Percentiles rank a stretch among this genome's conserved stretches.
These are phyloP conservation scores for Aquilaria malaccensis DNA, from an alignment of 345 rosid species.

Conservation along the genomic window DNA sequence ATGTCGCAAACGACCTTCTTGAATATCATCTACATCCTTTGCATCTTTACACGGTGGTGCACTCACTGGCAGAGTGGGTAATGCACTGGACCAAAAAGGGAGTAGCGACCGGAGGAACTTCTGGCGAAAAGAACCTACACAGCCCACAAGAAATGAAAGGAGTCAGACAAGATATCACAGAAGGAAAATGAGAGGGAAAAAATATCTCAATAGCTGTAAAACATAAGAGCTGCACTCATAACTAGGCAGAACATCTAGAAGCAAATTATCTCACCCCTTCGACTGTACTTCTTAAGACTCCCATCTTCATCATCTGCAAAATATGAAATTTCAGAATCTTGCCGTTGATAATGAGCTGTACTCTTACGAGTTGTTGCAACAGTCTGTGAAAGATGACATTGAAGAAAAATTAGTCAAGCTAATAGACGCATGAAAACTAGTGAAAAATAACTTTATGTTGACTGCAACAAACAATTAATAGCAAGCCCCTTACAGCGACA, in stretches of 20 bases:
- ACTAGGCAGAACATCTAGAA: too few species aligned
- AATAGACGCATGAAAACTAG: constrained; percentile 5
- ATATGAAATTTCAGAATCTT: constrained; percentile 69
- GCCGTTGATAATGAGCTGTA: constrained; percentile 58
- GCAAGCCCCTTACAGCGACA: constrained; percentile 51
- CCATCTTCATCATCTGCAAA: constrained; percentile 97
- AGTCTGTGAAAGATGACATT: constrained; percentile 35
- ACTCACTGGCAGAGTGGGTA: constrained; percentile 93
- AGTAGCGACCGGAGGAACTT: constrained; percentile 88
- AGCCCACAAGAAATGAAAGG: constrained; percentile 1
- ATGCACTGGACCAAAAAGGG: constrained; percentile 97
- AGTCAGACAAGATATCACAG: constrained; percentile 2
- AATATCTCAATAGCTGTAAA: background rate
- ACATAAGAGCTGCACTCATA: background rate
- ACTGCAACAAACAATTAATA: constrained; percentile 5
- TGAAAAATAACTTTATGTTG: background rate
- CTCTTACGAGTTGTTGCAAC: constrained; percentile 84
- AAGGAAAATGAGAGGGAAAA: background rate
- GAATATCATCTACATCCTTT: constrained; percentile 48
- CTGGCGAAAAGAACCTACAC: constrained; percentile 74
- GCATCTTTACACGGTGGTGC: constrained; percentile 85
- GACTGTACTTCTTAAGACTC: constrained; percentile 66
- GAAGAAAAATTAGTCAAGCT: constrained; percentile 1
- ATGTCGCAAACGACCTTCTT: constrained; percentile 62
- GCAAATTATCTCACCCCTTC: constrained; percentile 58